phyloP scores from a whole-genome alignment of 2,329 filamentous ascomycete genomes.

The Didymella pinodella region DNA sequence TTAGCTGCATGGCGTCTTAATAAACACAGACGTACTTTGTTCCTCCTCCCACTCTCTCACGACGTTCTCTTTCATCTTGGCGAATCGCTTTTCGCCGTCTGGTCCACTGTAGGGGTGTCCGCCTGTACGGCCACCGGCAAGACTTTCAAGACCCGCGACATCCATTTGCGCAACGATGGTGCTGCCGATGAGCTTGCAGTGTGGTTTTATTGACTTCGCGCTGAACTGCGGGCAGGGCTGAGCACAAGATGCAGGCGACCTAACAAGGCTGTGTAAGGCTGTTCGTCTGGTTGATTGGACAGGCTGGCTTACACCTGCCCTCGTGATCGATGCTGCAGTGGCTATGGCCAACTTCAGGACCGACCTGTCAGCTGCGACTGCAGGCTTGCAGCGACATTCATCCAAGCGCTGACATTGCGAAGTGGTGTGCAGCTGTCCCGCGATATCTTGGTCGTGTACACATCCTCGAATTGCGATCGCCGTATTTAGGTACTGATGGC shows the following conservation, averaged over 20 bases:
- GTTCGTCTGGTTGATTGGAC: neutral
- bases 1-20: neutral
- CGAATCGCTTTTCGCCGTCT: neutral
- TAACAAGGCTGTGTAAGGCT: neutral
- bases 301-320: neutral
- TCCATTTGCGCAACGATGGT: neutral
- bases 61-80: neutral
- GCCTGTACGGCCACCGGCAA: neutral
- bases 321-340: neutral
- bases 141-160: neutral
- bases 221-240: neutral
- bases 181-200: neutral
- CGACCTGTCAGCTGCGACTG: neutral
- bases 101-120: neutral
- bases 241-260: neutral
- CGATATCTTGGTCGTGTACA: neutral
- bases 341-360: neutral
- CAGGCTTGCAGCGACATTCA: no score
- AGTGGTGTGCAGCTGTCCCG: neutral
- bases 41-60: neutral
- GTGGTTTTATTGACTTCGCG: neutral
- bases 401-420: neutral
- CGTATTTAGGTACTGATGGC: neutral
- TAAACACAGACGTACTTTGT: neutral
- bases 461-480: neutral